Conservation (phyloP, 495 filamentous ascomycete species). For the Aspergillus campestris region DNA sequence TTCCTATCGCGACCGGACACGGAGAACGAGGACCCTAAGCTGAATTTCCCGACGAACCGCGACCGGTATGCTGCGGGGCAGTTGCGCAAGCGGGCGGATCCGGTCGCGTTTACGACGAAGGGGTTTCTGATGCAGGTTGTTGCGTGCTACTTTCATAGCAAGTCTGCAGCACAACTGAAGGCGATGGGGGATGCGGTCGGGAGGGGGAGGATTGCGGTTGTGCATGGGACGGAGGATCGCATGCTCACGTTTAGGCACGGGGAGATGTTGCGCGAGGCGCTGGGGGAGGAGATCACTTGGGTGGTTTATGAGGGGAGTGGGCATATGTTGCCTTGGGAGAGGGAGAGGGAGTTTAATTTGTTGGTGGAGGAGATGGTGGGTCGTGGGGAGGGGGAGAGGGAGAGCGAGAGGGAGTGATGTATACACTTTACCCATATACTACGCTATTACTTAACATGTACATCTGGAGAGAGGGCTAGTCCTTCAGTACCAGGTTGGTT, state of each 20-base stretch:
- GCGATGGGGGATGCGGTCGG: slow-evolving; percentile 57
- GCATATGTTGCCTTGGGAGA: slow-evolving; percentile 60
- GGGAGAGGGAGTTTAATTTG: slow-evolving; percentile 49
- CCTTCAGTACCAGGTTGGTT: too few species aligned
- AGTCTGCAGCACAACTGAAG: slow-evolving; percentile 53
- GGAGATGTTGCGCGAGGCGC: slow-evolving; percentile 44
- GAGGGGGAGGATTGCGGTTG: slow-evolving; percentile 59
- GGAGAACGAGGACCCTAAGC: slow-evolving; percentile 33
- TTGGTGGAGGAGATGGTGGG: slow-evolving; percentile 46
- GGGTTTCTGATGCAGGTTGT: slow-evolving; percentile 72
- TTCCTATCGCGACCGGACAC: slow-evolving; percentile 58
- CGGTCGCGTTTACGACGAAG: slow-evolving; percentile 44
- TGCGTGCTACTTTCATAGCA: slow-evolving; percentile 73
- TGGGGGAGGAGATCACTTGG: slow-evolving; percentile 41
- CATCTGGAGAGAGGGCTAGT: too few species aligned
- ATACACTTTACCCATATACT: too few species aligned
- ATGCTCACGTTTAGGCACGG: slow-evolving; percentile 68
- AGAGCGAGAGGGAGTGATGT: too few species aligned
- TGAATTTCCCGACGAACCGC: slow-evolving; percentile 61
- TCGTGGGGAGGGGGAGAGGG: too few species aligned
- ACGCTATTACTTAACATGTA: too few species aligned
- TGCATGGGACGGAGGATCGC: slow-evolving; percentile 64
- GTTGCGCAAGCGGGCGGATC: slow-evolving; percentile 53
- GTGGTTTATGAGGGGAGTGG: slow-evolving; percentile 56
- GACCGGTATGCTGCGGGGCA: slow-evolving; percentile 74